A percentile compares a stretch with the other conserved stretches of the same genome.
Conservation (phyloP, 1,284 basidiomycete genomes). For the Apiotrichum gamsii region DNA sequence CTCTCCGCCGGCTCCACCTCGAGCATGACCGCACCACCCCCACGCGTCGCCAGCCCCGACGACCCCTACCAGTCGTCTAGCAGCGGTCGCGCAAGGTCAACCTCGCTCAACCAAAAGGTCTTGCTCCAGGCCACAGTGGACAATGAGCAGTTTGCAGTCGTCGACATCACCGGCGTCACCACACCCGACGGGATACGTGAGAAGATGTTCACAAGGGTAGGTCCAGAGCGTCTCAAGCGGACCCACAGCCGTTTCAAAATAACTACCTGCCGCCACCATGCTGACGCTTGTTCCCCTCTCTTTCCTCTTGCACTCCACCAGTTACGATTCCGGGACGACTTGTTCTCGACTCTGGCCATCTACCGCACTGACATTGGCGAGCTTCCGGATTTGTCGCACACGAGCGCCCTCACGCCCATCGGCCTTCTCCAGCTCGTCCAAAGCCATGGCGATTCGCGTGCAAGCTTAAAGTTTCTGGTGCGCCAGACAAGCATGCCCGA, state of each 20-base stretch:
- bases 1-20: constrained; percentile 1
- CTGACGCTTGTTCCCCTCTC: no score
- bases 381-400: constrained; percentile 63
- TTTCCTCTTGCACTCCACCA: constrained; percentile 33
- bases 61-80: constrained; percentile 13
- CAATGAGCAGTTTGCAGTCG: constrained; percentile 68
- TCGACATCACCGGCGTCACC: constrained; percentile 67
- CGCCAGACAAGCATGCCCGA: constrained; percentile 35
- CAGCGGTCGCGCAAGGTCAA: constrained; percentile 16
- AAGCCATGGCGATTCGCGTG: constrained; percentile 63
- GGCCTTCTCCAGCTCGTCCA: constrained; percentile 65
- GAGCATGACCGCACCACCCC: neutral
- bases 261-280: no score
- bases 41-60: constrained; percentile 35
- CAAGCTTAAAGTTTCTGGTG: constrained; percentile 73
- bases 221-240: no score
- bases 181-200: constrained; percentile 71
- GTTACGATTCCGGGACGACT: constrained; percentile 78
- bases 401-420: constrained; percentile 63
- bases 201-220: constrained; percentile 73
- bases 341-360: constrained; percentile 67
- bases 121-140: constrained; percentile 62
- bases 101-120: constrained; percentile 17
- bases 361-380: constrained; percentile 77
- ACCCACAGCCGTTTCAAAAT: no score